Base-by-base conservation (phyloP, 192 early-diverging fungal species). In the Umbelopsis vinacea region DNA sequence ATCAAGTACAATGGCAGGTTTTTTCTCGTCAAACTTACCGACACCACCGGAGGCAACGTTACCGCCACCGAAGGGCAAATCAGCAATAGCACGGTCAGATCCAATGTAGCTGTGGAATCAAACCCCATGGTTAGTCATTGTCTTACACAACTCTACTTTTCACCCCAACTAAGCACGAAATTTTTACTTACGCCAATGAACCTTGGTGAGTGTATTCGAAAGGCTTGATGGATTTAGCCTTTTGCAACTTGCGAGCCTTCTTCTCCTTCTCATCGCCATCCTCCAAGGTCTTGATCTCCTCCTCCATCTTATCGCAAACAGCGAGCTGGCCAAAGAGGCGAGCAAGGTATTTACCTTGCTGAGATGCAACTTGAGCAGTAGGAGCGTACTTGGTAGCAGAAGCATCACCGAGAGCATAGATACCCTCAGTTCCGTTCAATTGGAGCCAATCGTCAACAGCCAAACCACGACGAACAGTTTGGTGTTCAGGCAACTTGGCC, bases 21-120 rank as follows among this genome's bases (percentile, higher is more conserved):
- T 17, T 1, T 14, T 17, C 22, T 1, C 5, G 10, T 26, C 4
- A 37, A 23, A 73, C 43, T 29, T 67, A 73, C 60, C 76, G 47
- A 92, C 79, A 57, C 89, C 89, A 68, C 89, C 87, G 4, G 88
- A 82, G 1, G 88, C 83, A 21, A 91, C 80, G 69, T 89, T 90
- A 60, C 84, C 83, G 80, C 85, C 85, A 76, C 87, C 81, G 75
- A 92, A 84, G 17, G 94, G 96, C n/a, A 98, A 75, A 69, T 98
- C 95, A 5, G 95, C 95, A 82, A 98, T 96, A 45, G 95, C 96
- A 81, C 92, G 90, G 72, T 98, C 96, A n/a, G 88, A 87, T 11
- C 95, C 94, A 83, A 98, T 92, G 77, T 98, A 97, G 17, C 72
- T 74, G 24, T 33, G 17, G 29, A 3, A 22, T 24, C 3, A 12